A percentile compares a stretch with the other conserved stretches of the same genome.
Evolutionary conservation across 768 basidiomycete genomes (phyloP).

Genomic region (Psilocybe subaeruginosa): DNA sequence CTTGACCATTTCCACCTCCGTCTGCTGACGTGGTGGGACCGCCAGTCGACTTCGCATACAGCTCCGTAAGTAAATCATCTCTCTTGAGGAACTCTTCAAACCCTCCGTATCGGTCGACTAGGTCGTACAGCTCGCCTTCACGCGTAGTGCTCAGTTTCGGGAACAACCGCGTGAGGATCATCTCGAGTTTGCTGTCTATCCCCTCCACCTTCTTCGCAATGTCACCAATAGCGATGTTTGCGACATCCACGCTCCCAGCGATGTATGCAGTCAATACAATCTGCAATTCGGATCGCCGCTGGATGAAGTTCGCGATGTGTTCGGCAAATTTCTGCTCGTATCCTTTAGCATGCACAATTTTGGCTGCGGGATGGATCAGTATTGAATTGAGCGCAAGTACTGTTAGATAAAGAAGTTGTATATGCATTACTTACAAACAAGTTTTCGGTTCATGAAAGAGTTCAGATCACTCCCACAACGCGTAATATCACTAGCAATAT

Average conservation of each 20-base stretch:
- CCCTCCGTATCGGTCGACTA: conserved; percentile 38
- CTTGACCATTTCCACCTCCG: background rate
- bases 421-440: background rate
- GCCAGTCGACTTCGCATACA: conserved; percentile 19
- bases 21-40: background rate
- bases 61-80: conserved; percentile 29
- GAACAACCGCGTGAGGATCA: too few species aligned
- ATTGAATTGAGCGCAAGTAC: too few species aligned
- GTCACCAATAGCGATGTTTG: conserved; percentile 14
- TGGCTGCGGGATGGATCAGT: conserved; percentile 18
- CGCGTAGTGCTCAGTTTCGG: too few species aligned
- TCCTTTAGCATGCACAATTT: conserved; percentile 28
- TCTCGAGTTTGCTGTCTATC: too few species aligned
- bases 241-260: conserved; percentile 30
- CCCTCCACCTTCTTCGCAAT: too few species aligned
- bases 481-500: conserved; percentile 40
- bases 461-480: conserved; percentile 41
- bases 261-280: conserved; percentile 35
- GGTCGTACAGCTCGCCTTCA: conserved; percentile 32
- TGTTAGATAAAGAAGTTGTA: too few species aligned
- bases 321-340: conserved; percentile 37
- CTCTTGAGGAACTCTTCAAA: conserved; percentile 30
- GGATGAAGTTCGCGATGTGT: conserved; percentile 30
- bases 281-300: conserved; percentile 33
- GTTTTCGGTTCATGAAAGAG: conserved; percentile 37